Conservation (phyloP, 345 rosid genomes). For the Triadica sebifera region DNA sequence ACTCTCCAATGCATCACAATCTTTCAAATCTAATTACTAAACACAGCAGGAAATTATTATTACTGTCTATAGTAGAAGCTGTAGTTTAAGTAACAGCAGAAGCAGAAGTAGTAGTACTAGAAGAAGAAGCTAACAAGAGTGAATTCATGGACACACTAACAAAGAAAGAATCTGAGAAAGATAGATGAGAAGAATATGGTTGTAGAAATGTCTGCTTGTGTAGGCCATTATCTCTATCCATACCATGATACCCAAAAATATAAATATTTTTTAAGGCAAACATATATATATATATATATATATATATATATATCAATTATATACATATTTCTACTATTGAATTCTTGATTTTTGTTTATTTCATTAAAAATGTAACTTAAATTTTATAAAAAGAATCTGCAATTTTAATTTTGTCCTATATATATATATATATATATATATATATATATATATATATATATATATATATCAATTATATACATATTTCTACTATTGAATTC, state of each 20-base stretch:
- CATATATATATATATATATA: too few species aligned
- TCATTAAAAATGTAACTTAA: too few species aligned
- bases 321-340: too few species aligned
- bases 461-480: neutral
- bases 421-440: too few species aligned
- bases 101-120: constrained; percentile 14
- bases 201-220: constrained; percentile 50
- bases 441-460: too few species aligned
- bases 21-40: too few species aligned
- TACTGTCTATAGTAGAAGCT: neutral
- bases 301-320: neutral
- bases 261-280: too few species aligned
- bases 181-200: constrained; percentile 47
- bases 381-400: too few species aligned
- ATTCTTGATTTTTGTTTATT: too few species aligned
- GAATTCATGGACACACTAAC: constrained; percentile 29
- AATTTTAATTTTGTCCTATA: too few species aligned
- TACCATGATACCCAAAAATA: constrained; percentile 21
- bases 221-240: constrained; percentile 45
- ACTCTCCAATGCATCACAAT: neutral
- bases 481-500: too few species aligned
- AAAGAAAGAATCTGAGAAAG: constrained; percentile 41
- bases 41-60: too few species aligned
- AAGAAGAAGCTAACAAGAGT: constrained; percentile 25
- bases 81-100: constrained; percentile 3